These are phyloP conservation scores for Citrus trifoliata DNA, from an alignment of 345 rosid species.

Conservation along the genomic window DNA sequence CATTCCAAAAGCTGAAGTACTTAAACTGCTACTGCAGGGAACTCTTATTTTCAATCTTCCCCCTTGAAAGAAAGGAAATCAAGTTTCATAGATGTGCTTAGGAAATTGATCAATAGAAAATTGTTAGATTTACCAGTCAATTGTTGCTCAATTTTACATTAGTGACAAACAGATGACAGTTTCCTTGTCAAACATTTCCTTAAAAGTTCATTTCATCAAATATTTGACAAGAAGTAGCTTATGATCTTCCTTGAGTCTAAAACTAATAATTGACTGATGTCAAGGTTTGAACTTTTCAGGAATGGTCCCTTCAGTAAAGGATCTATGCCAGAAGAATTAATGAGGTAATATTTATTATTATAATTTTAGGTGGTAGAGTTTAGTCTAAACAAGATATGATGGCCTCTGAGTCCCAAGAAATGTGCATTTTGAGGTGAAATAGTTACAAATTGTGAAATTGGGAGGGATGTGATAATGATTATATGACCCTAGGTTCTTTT, in stretches of 20 bases:
- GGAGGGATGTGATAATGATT: not conserved
- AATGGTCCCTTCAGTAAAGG: slow-evolving; percentile 28
- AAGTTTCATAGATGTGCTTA: not conserved
- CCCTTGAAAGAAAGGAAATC: not conserved
- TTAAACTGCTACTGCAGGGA: not conserved
- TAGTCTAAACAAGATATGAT: not conserved
- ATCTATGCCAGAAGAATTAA: slow-evolving; percentile 56
- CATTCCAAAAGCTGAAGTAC: not conserved
- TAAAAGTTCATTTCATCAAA: not conserved
- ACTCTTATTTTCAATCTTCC: not conserved
- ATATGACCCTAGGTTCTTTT: not conserved
- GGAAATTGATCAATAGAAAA: not conserved
- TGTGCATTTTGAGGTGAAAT: not conserved
- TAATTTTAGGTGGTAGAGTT: not conserved
- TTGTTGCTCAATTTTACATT: not conserved
- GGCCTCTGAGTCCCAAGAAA: not conserved
- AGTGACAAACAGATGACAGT: not conserved
- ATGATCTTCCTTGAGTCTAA: not conserved
- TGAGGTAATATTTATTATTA: slow-evolving; percentile 50
- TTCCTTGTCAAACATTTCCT: not conserved
- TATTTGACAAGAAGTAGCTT: not conserved
- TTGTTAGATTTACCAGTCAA: not conserved
- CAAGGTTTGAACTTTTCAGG: slow-evolving; percentile 37
- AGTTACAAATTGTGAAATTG: not conserved
- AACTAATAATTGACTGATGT: slow-evolving; percentile 7